phyloP scores from a whole-genome alignment of 352 stramenopile species.

The Pythium aristosporum region DNA sequence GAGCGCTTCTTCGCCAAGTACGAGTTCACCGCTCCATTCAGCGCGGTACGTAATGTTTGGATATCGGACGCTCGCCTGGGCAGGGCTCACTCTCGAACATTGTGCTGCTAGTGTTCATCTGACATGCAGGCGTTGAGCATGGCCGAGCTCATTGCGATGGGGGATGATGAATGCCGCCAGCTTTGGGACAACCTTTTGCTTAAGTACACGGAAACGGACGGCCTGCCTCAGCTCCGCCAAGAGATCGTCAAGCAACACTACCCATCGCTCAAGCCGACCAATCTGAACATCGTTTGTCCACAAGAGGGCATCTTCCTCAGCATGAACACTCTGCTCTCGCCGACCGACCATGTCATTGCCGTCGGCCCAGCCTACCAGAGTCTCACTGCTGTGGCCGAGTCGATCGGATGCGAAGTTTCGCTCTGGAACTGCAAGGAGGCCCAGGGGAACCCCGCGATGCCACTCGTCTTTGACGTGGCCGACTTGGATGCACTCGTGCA shows the following conservation, averaged over 20 bases:
- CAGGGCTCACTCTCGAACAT: neutral
- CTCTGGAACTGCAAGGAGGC: conserved; percentile 32
- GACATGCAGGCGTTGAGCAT: conserved; percentile 44
- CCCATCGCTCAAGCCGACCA: conserved; percentile 23
- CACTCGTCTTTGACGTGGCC: conserved; percentile 38
- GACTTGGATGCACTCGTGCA: conserved; percentile 39
- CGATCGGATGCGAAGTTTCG: conserved; percentile 38
- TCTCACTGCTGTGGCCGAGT: conserved; percentile 35
- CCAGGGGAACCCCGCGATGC: conserved; percentile 8
- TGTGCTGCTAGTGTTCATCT: conserved; percentile 30
- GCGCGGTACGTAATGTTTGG: conserved; percentile 27
- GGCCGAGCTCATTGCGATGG: conserved; percentile 37
- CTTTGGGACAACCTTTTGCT: conserved; percentile 44
- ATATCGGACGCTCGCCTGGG: neutral
- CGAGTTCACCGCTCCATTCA: conserved; percentile 44
- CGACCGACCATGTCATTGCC: conserved; percentile 53
- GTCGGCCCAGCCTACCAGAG: conserved; percentile 57
- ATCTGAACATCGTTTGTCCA: conserved; percentile 43
- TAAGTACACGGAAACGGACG: conserved; percentile 44
- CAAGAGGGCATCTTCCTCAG: conserved; percentile 66
- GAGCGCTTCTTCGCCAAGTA: conserved; percentile 58
- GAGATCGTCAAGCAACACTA: conserved; percentile 41
- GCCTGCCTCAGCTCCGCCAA: conserved; percentile 37
- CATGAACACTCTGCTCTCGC: conserved; percentile 42
- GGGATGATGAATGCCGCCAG: conserved; percentile 38